Percentiles rank a stretch among this genome's conserved stretches.
phyloP scores from a whole-genome alignment of 495 filamentous ascomycete species.

The Daldinia loculata region DNA sequence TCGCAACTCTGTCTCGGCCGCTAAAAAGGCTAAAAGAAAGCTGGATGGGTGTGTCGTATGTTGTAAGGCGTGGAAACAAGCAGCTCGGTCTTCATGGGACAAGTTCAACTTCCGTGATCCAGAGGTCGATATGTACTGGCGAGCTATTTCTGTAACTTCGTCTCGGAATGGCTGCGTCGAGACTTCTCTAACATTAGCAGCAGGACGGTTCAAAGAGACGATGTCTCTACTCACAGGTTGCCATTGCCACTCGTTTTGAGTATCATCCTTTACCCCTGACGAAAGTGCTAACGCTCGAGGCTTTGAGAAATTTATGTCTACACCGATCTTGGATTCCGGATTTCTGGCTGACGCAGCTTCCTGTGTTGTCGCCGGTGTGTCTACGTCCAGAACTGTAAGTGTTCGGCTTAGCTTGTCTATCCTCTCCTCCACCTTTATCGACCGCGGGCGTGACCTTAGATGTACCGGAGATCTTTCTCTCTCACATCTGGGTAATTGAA shows the following conservation, averaged over 20 bases:
- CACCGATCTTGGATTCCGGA: conserved; percentile 6
- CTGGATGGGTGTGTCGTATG: conserved; percentile 77
- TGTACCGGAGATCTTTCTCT: conserved; percentile 46
- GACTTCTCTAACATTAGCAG: conserved; percentile 54
- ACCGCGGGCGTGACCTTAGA: conserved; percentile 15
- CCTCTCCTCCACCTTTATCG: conserved; percentile 27
- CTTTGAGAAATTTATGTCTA: conserved; percentile 28
- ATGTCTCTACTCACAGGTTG: conserved; percentile 46
- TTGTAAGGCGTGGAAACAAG: conserved; percentile 68
- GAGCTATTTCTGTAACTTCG: conserved; percentile 68
- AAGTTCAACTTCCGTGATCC: conserved; percentile 69
- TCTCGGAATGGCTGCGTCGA: conserved; percentile 74
- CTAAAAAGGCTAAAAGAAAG: conserved; percentile 61
- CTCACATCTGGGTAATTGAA: conserved; percentile 41
- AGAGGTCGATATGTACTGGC: conserved; percentile 69
- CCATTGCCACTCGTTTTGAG: conserved; percentile 39
- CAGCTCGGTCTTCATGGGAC: conserved; percentile 65
- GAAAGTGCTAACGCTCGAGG: conserved; percentile 26
- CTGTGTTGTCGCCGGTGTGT: neutral
- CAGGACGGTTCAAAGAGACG: neutral
- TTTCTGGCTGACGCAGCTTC: conserved; percentile 2
- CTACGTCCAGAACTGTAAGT: conserved; percentile 47
- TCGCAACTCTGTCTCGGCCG: conserved; percentile 67
- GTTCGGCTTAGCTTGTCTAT: conserved; percentile 48
- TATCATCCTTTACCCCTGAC: conserved; percentile 3